Base-by-base conservation (phyloP, 2,329 filamentous ascomycete species). In the Pseudocercospora cruenta region DNA sequence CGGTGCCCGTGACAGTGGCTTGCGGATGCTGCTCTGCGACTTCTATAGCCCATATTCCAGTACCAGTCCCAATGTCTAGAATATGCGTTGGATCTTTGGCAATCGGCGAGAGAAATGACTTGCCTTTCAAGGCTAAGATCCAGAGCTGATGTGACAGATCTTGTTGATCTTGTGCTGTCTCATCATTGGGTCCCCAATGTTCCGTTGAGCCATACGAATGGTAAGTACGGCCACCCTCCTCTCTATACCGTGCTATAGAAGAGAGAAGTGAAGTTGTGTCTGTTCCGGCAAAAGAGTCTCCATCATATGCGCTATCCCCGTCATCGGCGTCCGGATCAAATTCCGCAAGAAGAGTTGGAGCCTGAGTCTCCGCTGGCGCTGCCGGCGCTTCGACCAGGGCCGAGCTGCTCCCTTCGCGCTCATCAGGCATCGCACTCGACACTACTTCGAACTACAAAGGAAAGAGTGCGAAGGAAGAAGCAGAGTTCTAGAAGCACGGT, bases 1-100 rank as follows among this genome's bases (percentile, higher is more conserved):
- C 78, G 9, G 78, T 81, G 45, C 83, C 83, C 3, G 79, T 79
- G 45, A 86, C 78, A 26, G 75, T 71, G 26, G 71, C 69, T 16
- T 70, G 61, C 43, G 72, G 72, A 47, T 62, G 69, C 24, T 66
- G 54, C 28, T 75, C 72, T 10, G 67, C 71, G 64, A 82, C 79
- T 19, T 73, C 72, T 21, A 73, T 68, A 14, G 61, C 55, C 67
- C 64, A 69, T n/a, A 69, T 69, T n/a, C 67, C 67, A 14, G 64
- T 69, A 19, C 64, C 65, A 43, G 60, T 66, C 14, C 68, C 68
- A 5, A 66, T 54, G n/a, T 66, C 64, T 21, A 66, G 64, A 26
- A 64, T 63, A 10, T 68, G 54, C 24, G 28, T 47, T 16, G 60
- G 63, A 3, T 58, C 31, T 21, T 65, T 24, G 51, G 24, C 24